Base-by-base conservation (phyloP, 495 filamentous ascomycete genomes). In the Cercophora newfieldiana region DNA sequence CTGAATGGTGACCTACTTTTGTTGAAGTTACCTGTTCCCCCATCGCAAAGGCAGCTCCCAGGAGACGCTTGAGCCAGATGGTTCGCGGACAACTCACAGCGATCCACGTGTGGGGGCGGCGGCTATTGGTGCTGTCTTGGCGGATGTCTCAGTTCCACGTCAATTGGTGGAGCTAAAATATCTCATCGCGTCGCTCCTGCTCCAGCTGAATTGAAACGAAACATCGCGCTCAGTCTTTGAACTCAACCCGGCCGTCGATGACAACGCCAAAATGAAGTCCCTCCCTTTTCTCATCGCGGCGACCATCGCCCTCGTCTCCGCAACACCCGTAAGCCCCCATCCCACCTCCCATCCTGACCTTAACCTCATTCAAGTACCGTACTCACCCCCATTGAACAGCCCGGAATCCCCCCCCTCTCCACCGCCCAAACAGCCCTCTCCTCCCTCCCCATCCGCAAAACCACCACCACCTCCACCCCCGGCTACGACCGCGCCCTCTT, bases 401-500 rank as follows among this genome's bases (percentile, higher is more conserved):
- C 87, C 29, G 82, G 82, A 47, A 84, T 91, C 59, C 88, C 88
- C 0, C 78, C 81, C 6, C 67, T 76, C 7, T 69, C 82, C 0
- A 71, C 74, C 0, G 88, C 88, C 0, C 73, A 79, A 47, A 81
- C 73, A 28, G 73, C 82, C 61, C 82, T 91, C n/a, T 79, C 81
- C 3, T 71, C 63, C 5, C 71, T 91, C 21, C 82, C 79, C 7
- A 81, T 86, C 2, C 78, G 80, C 0, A 14, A n/a, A n/a, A n/a
- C 49, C n/a, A 72, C 83, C 1, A 75, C 80, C 55, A 79, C 78
- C 24, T 77, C 86, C 24, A 77, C 81, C 56, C 75, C 75, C 63
- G 81, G 74, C 2, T 91, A 91, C 70, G 55, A 76, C 26, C 86
- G 88, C 29, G 80, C 80, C 64, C 74, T 87, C 18, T 91, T 91